Conservation (phyloP, 140 eudicot genomes). For the Senecio squalidus region DNA sequence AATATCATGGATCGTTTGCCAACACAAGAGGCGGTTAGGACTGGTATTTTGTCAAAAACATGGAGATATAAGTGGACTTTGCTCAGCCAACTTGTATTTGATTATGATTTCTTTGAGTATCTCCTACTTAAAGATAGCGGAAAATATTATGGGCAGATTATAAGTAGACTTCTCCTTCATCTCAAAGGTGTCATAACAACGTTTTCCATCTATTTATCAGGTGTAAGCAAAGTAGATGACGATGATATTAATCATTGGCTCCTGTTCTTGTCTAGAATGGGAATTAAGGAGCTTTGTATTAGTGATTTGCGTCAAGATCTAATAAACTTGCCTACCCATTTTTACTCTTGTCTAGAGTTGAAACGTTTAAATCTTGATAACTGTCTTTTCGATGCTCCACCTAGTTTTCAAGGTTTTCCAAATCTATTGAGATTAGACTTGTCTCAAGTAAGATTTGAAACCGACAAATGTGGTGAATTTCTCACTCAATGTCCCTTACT, state of each 20-base stretch:
- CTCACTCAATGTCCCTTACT: constrained; percentile 8
- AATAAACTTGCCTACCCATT: neutral
- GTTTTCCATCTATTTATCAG: neutral
- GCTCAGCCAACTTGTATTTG: constrained; percentile 14
- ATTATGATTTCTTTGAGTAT: neutral
- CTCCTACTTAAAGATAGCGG: neutral
- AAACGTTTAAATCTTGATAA: neutral
- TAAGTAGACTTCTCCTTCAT: constrained; percentile 1
- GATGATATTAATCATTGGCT: neutral
- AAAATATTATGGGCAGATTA: neutral
- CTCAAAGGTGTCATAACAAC: neutral
- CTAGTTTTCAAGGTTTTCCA: constrained; percentile 16
- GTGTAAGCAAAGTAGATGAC: neutral
- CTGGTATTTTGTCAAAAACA: constrained; percentile 5
- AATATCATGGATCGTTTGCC: constrained; percentile 18
- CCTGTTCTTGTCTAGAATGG: constrained; percentile 2
- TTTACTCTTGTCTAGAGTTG: constrained; percentile 11
- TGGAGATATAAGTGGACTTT: constrained; percentile 19
- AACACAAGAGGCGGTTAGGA: constrained; percentile 19
- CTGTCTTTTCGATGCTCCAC: neutral
- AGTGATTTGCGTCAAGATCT: neutral
- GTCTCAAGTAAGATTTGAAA: neutral
- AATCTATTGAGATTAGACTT: constrained; percentile 3
- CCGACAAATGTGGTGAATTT: neutral
- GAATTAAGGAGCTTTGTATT: neutral